These are phyloP conservation scores for Venturia carpophila DNA, from an alignment of 2,329 filamentous ascomycete genomes.

Conservation along the genomic window DNA sequence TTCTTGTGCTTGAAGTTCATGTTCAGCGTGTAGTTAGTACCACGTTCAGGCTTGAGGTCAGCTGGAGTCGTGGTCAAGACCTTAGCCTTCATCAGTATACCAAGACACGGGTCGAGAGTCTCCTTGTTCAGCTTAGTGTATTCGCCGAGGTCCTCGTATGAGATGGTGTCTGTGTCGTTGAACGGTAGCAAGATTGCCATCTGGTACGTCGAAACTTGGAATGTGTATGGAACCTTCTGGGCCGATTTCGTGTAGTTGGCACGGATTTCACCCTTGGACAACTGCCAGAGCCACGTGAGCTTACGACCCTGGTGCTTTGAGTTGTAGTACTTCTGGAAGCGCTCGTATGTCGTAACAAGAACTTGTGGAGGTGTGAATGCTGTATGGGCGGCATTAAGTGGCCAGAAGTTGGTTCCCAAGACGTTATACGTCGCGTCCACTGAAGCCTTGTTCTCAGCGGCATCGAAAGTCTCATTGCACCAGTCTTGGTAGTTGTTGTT, in stretches of 20 bases:
- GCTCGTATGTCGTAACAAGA: constrained; percentile 79
- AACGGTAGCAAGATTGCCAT: constrained; percentile 94
- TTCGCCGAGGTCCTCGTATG: constrained; percentile 79
- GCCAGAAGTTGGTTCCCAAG: constrained; percentile 96
- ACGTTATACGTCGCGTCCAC: constrained; percentile 88
- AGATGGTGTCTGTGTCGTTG: constrained; percentile 79
- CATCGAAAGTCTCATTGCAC: constrained; percentile 58
- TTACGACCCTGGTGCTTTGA: constrained; percentile 96
- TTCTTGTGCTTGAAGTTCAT: constrained; percentile 98
- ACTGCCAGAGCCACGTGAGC: constrained; percentile 94
- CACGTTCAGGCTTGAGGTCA: constrained; percentile 66
- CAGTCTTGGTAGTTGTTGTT: constrained; percentile 81
- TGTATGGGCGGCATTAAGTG: constrained; percentile 76
- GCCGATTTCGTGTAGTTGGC: constrained; percentile 77
- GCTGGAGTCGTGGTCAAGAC: constrained; percentile 67
- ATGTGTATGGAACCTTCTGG: constrained; percentile 80
- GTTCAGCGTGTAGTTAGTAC: constrained; percentile 77
- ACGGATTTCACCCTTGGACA: constrained; percentile 95
- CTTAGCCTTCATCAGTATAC: constrained; percentile 87
- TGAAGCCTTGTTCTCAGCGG: constrained; percentile 56
- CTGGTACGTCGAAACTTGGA: constrained; percentile 96
- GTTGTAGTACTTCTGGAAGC: constrained; percentile 86
- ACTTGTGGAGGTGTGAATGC: constrained; percentile 81
- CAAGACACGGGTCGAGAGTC: constrained; percentile 76
- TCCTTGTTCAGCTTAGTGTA: constrained; percentile 74